phyloP scores from a whole-genome alignment of 139 green algal genomes.

The Ettlia oleoabundans region DNA sequence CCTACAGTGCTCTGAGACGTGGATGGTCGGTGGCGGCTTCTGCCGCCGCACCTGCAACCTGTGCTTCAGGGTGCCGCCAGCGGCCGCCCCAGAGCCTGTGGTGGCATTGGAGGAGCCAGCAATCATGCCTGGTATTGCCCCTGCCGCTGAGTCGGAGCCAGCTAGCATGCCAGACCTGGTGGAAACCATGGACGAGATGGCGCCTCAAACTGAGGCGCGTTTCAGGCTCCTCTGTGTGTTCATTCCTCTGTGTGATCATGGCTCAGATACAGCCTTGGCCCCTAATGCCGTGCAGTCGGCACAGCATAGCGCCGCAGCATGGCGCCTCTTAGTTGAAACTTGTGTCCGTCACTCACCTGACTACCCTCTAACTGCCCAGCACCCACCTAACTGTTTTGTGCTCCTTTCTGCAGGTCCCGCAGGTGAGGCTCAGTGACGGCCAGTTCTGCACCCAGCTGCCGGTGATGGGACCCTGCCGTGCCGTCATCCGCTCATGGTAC shows the following conservation, averaged over 20 bases:
- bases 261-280: too few relatives aligned
- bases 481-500: neutral
- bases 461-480: neutral
- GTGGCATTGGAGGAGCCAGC: neutral
- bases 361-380: neutral
- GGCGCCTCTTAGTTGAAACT: too few relatives aligned
- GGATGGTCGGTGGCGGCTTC: slow-evolving; percentile 5
- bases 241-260: too few relatives aligned
- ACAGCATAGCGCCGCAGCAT: too few relatives aligned
- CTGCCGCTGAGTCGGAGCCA: neutral
- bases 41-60: slow-evolving; percentile 25
- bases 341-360: neutral
- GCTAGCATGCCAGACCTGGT: too few relatives aligned
- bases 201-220: too few relatives aligned
- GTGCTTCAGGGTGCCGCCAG: neutral
- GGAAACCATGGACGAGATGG: too few relatives aligned
- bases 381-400: neutral
- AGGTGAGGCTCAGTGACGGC: too few relatives aligned
- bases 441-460: neutral
- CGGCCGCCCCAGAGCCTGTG: neutral
- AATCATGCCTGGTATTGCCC: neutral
- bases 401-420: neutral
- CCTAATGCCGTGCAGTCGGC: too few relatives aligned
- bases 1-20: slow-evolving; percentile 7
- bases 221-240: too few relatives aligned